A percentile compares a stretch with the other conserved stretches of the same genome.
phyloP scores from a whole-genome alignment of 192 early-diverging fungal species.

The Chytriomyces hyalinus region DNA sequence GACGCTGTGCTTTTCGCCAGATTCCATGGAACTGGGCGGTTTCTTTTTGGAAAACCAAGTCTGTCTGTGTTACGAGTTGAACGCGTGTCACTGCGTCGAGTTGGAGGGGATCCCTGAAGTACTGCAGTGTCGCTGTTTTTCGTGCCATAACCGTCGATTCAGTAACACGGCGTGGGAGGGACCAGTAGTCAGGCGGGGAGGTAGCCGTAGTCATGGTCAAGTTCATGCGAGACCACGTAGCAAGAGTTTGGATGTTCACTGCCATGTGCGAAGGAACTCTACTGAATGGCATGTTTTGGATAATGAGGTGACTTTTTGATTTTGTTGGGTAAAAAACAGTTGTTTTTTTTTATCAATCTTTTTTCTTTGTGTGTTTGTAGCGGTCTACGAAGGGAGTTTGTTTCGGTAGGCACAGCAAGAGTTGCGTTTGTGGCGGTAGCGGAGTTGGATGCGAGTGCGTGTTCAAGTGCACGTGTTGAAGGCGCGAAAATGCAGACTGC shows the following conservation, averaged over 20 bases:
- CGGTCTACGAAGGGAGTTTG: neutral
- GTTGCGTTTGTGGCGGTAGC: slow-evolving; percentile 11
- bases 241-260: neutral
- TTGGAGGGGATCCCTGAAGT: neutral
- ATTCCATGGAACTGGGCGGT: neutral
- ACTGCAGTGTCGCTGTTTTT: slow-evolving; percentile 2
- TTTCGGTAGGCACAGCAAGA: neutral
- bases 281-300: slow-evolving; percentile 10
- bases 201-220: neutral
- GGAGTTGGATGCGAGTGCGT: slow-evolving; percentile 22
- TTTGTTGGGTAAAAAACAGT: neutral
- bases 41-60: neutral
- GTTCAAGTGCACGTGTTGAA: neutral
- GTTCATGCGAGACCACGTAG: too few relatives aligned
- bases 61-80: slow-evolving; percentile 3
- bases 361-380: neutral
- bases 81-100: neutral
- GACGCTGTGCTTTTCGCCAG: neutral
- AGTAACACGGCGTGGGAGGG: neutral
- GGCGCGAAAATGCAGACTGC: too few relatives aligned
- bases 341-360: neutral
- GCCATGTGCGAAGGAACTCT: neutral
- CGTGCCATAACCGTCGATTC: slow-evolving; percentile 3
- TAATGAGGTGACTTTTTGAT: neutral
- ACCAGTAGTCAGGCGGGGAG: neutral